Evolutionary conservation across 768 basidiomycete species (phyloP).

Genomic region (Suillus subluteus): DNA sequence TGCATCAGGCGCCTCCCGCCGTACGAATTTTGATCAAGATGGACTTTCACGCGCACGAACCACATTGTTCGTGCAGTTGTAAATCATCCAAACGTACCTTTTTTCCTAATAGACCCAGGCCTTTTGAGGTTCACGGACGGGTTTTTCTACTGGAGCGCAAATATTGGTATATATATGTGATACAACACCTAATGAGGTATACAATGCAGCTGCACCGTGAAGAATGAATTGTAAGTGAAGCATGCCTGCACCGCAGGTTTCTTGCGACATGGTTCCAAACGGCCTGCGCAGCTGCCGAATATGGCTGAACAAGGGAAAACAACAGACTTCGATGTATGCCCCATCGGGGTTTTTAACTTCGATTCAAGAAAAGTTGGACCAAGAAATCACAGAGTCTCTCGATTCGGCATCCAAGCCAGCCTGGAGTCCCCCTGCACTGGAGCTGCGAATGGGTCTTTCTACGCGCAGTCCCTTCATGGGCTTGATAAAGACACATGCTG

Average conservation of each 20-base stretch:
- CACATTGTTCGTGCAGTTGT: background rate
- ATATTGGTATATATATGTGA: background rate
- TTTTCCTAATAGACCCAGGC: background rate
- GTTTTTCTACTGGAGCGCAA: background rate
- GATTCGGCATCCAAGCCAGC: constrained; percentile 41
- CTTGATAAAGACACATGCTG: constrained; percentile 77
- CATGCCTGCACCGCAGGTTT: constrained; percentile 12
- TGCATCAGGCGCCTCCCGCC: constrained; percentile 21
- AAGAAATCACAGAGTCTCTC: constrained; percentile 50
- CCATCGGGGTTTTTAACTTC: background rate
- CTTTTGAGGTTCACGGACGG: background rate
- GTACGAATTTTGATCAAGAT: constrained; percentile 2
- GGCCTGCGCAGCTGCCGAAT: background rate
- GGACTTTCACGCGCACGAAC: background rate
- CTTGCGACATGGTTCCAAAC: background rate
- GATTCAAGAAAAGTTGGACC: constrained; percentile 61
- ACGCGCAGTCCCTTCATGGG: constrained; percentile 60
- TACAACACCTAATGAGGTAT: constrained; percentile 3
- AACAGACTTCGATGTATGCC: background rate
- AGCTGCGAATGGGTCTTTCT: constrained; percentile 65
- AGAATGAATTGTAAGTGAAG: background rate
- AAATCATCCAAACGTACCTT: background rate
- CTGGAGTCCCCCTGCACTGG: constrained; percentile 54
- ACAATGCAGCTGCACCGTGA: background rate
- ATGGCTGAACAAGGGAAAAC: background rate